Percentiles rank a stretch among this genome's conserved stretches.
These are phyloP conservation scores for Alternaria triticimaculans DNA, from an alignment of 2,329 filamentous ascomycete genomes.

Conservation along the genomic window DNA sequence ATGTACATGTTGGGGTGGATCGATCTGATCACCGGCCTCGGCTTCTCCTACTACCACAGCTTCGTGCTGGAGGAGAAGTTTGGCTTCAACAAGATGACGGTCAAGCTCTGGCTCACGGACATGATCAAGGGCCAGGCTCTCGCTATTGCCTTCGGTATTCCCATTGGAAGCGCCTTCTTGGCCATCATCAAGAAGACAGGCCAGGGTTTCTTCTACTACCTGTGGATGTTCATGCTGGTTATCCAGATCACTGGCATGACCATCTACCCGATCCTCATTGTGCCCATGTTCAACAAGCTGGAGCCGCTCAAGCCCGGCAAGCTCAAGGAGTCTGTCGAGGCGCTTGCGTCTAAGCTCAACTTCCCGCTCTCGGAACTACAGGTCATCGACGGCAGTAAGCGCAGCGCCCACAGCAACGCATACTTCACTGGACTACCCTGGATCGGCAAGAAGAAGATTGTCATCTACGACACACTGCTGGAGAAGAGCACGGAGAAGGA, in stretches of 20 bases:
- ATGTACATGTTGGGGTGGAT: constrained; percentile 85
- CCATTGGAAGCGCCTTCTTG: constrained; percentile 89
- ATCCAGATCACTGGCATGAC: constrained; percentile 95
- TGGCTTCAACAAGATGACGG: constrained; percentile 98
- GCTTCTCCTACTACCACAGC: constrained; percentile 86
- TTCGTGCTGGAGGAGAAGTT: constrained; percentile 97
- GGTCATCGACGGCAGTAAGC: constrained; percentile 92
- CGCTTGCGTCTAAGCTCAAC: constrained; percentile 78
- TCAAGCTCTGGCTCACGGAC: constrained; percentile 85
- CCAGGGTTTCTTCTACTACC: constrained; percentile 94
- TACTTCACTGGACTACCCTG: constrained; percentile 98
- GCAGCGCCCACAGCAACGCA: constrained; percentile 86
- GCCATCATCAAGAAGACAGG: constrained; percentile 94
- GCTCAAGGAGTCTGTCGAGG: constrained; percentile 87
- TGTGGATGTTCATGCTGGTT: constrained; percentile 89
- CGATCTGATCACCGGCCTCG: constrained; percentile 79
- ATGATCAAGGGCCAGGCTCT: constrained; percentile 90
- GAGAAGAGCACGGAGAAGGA: constrained; percentile 93
- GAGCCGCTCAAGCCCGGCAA: constrained; percentile 86
- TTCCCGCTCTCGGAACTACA: constrained; percentile 94
- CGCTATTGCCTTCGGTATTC: constrained; percentile 78
- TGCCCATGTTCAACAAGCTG: constrained; percentile 97
- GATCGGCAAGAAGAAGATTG: constrained; percentile 93
- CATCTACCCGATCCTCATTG: constrained; percentile 91
- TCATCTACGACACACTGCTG: constrained; percentile 97